Base-by-base conservation (phyloP, 805 yeast species). In the Monosporozyma unispora region DNA sequence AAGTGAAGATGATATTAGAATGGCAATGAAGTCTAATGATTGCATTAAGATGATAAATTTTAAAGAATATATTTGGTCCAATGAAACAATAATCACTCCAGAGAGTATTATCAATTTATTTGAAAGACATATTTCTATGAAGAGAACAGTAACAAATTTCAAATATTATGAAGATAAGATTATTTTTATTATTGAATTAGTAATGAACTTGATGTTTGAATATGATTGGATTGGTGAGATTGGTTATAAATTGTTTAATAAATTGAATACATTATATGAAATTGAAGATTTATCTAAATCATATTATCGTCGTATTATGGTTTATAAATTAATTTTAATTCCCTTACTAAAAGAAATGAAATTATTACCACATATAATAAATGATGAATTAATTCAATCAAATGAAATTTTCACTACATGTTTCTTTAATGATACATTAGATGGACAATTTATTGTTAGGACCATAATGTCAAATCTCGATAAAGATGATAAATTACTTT, bases 1-100 rank as follows among this genome's bases (percentile, higher is more conserved):
- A 11, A 79, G 95, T 2, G 95, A 86, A 50, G 95, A 87, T 59
- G 97, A 91, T 56, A 83, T 93, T 46, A 95, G 88, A 54, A 77
- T 87, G 4, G 86, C 98, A 0, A 65, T 85, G 10, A 81, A 87
- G 2, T 84, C 96, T 0, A 70, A 84, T 44, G 96, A 90, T 56
- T 91, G 97, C 62, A 75, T 91, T 47, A 78, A 78, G 48, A 79
- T 91, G 0, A 80, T 91, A 52, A 76, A 78, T 47, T 69, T 89
- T 6, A 65, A 75, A 5, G 70, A 72, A 1, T 68, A 87, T 1
- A 75, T 88, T 51, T 76, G 75, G 46, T 72, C 71, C 19, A 72
- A 81, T 49, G 59, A 54, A 61, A 55, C 56, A 48, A 70, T 63
- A 60, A 58, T 67, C 46, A 51, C 56, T 50, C 57, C 53, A 7